Base-by-base conservation (phyloP, 2,329 filamentous ascomycete species). In the Penicillium corylophilum region DNA sequence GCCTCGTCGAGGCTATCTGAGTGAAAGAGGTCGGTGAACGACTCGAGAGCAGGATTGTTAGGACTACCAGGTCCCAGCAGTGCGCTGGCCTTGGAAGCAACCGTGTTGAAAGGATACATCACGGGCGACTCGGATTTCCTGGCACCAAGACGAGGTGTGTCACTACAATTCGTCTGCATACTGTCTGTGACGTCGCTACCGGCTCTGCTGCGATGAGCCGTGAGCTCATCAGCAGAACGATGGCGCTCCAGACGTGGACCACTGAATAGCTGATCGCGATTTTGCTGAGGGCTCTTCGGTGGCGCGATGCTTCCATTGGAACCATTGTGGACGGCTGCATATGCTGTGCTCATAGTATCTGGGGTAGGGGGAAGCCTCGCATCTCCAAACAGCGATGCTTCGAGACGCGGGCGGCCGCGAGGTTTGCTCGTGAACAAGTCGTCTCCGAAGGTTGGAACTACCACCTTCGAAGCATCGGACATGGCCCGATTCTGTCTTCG, bases 271-370 rank as follows among this genome's bases (percentile, higher is more conserved):
- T 55, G 55, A 20, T 68, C 64, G 18, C 53, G 46, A 12, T 57
- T 45, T 3, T 24, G 35, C 15, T 35, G 53, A 16, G 56, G 57
- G 35, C 63, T 63, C 44, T 64, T 69, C 24, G 64, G 66, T 1
- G 61, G 63, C 26, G 60, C 56, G 45, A 70, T 68, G 44, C 71
- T 74, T 18, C 65, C 62, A 39, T 71, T 69, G 1, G 71, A 73
- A 22, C 66, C 54, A 35, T 68, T 68, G 13, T 63, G 62, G 2
- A 60, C 61, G 7, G 59, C 60, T 20, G 64, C 65, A 45, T 68
- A 63, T 42, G 69, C 68, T 2, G 71, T 74, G 42, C 69, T 74
- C 73, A 75, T 74, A 2, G 73, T 75, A 46, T 75, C 73, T 3
- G 73, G 73, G 1, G 73, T 75, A 12, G 72, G 73, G 18, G 73